Evolutionary conservation across 495 filamentous ascomycete species (phyloP), one percentile per base, ranked within the genome.

Genomic region (Massariosphaeria phaeospora): DNA sequence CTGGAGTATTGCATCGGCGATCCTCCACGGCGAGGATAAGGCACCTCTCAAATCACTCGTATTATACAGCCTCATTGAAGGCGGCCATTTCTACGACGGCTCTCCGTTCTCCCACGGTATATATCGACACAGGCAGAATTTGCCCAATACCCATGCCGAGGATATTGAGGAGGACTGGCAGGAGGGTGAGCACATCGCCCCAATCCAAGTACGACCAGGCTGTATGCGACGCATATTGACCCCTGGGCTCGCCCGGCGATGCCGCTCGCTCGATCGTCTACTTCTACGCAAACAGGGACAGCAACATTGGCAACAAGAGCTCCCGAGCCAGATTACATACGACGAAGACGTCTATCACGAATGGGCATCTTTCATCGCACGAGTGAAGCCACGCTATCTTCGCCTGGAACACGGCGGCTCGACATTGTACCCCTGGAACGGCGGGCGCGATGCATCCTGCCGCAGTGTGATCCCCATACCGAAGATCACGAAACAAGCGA

Each of bases 281-380:
- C 27, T 48, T 17, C 27, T 48, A 7, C 24, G 27, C 4, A 48
- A 48, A 20, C 44, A 48, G 18, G 44, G 44, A 17, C 44, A 48
- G 44, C 25, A 48, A 21, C 44, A 48, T 33, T 30, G n/a, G 6
- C 44, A 48, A 20, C 44, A 48, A 20, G 25, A 31, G 20, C 24
- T 30, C 4, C 44, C 44, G 11, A 31, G 25, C 4, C 13, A 33
- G 10, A 4, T 33, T 17, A 48, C 44, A 11, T 33, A 31, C 11
- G 44, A 48, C 15, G 44, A 48, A 15, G 27, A 48, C 3, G 44
- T 48, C 4, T 48, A 48, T 27, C 4, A 48, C 30, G 44, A 48
- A 48, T 48, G 44, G 44, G 44, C 44, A 13, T 12, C 12, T 5
- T 48, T 48, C 27, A 33, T 48, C 17, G 23, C 13, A 17, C 25